A percentile compares a stretch with the other conserved stretches of the same genome.
phyloP scores from a whole-genome alignment of 352 stramenopile species.

The Phytophthora pluvialis region DNA sequence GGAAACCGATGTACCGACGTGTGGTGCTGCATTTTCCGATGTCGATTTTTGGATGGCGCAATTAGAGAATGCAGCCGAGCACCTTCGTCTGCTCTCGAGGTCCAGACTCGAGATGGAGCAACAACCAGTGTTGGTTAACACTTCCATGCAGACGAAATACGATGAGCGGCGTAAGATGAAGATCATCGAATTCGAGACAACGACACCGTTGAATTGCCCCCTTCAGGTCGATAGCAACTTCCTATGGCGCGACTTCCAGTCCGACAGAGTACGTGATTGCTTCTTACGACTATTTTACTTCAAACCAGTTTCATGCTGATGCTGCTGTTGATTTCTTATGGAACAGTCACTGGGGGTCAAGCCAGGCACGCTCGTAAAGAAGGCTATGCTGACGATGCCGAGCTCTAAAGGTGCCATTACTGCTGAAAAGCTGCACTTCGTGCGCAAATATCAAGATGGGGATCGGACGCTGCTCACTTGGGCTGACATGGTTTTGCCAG shows the following conservation, averaged over 20 bases:
- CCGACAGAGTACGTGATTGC: constrained; percentile 13
- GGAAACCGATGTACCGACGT: constrained; percentile 4
- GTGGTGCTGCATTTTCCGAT: not conserved
- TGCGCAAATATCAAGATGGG: constrained; percentile 17
- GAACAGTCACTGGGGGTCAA: constrained; percentile 11
- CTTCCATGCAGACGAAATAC: constrained; percentile 10
- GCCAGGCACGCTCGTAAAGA: constrained; percentile 19
- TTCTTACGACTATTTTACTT: not conserved
- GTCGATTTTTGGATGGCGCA: constrained; percentile 13
- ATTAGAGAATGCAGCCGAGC: constrained; percentile 10
- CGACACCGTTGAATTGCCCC: constrained; percentile 15
- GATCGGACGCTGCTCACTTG: constrained; percentile 17
- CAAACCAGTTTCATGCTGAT: not conserved
- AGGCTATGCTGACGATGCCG: constrained; percentile 12
- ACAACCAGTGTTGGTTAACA: not conserved
- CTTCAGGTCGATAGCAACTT: constrained; percentile 4
- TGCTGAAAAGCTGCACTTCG: constrained; percentile 24
- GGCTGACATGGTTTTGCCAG: constrained; percentile 21
- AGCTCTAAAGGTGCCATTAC: constrained; percentile 14
- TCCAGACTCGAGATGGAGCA: constrained; percentile 11
- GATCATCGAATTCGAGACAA: constrained; percentile 24
- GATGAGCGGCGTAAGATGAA: constrained; percentile 18
- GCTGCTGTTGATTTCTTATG: constrained; percentile 1
- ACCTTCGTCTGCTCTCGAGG: not conserved
- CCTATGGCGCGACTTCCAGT: constrained; percentile 19